Conservation (phyloP, 116 monocot species). For the Iris pallida region DNA sequence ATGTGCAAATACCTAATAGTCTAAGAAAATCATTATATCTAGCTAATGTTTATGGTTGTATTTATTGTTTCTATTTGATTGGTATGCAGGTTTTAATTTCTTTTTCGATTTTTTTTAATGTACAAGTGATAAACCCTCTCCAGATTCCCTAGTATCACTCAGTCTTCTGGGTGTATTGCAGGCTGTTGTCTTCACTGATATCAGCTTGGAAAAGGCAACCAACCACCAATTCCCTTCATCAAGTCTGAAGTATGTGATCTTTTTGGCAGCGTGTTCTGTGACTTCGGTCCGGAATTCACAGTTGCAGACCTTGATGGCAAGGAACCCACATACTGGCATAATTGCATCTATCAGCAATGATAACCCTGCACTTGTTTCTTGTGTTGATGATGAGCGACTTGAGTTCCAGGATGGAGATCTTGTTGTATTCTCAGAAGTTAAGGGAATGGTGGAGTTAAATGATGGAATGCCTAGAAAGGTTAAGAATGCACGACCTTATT, state of each 20-base stretch:
- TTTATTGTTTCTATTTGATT: no score
- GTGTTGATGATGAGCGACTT: slow-evolving; percentile 58
- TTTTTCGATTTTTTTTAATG: no score
- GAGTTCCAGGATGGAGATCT: slow-evolving; percentile 57
- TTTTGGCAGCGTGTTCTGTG: slow-evolving; percentile 52
- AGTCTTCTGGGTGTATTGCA: slow-evolving; percentile 13
- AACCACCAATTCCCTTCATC: slow-evolving; percentile 55
- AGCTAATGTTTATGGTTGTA: no score
- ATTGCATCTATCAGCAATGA: slow-evolving; percentile 50
- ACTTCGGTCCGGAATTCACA: slow-evolving; percentile 58
- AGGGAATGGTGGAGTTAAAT: slow-evolving; percentile 56
- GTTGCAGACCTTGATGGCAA: slow-evolving; percentile 50
- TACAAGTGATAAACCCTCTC: no score
- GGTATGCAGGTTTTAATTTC: no score
- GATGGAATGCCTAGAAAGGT: slow-evolving; percentile 54
- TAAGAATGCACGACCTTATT: slow-evolving; percentile 30
- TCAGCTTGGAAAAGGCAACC: slow-evolving; percentile 45
- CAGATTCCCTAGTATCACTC: no score
- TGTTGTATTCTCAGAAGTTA: slow-evolving; percentile 53
- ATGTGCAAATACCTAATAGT: no score
- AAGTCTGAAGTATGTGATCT: slow-evolving; percentile 52
- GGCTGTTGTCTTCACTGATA: slow-evolving; percentile 53
- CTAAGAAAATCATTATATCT: no score
- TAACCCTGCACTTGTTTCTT: slow-evolving; percentile 38
- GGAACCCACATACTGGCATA: slow-evolving; percentile 56